Evolutionary conservation across 2,329 filamentous ascomycete species (phyloP).

Genomic region (Aspergillus sp.): DNA sequence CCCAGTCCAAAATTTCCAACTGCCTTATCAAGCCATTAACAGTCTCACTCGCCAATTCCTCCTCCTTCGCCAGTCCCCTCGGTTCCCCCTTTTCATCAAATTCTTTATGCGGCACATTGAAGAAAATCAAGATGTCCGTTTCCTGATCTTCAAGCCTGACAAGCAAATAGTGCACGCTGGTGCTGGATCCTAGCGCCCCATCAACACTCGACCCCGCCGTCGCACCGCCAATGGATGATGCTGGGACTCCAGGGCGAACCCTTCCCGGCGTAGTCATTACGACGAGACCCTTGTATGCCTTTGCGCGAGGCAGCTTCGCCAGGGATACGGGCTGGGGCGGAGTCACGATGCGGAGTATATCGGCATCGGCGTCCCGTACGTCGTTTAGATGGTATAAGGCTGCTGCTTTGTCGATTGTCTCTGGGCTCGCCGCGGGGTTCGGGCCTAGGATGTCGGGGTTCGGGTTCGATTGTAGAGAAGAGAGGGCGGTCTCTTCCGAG

Average conservation of each 20-base stretch:
- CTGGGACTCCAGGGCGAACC: slow-evolving; percentile 11
- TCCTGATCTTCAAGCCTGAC: slow-evolving; percentile 73
- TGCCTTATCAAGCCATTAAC: slow-evolving; percentile 65
- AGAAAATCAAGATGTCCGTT: slow-evolving; percentile 81
- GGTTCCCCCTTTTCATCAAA: slow-evolving; percentile 71
- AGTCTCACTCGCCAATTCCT: slow-evolving; percentile 50
- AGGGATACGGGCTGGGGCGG: slow-evolving; percentile 64
- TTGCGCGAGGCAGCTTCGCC: slow-evolving; percentile 36
- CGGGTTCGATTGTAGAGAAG: slow-evolving; percentile 32
- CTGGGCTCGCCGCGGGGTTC: slow-evolving; percentile 4
- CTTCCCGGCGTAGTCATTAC: slow-evolving; percentile 28
- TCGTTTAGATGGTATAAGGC: slow-evolving; percentile 62
- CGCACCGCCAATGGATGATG: slow-evolving; percentile 21
- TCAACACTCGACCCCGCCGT: slow-evolving; percentile 27
- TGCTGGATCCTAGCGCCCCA: slow-evolving; percentile 42
- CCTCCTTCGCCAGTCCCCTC: slow-evolving; percentile 71
- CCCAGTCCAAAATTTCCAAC: slow-evolving; percentile 81
- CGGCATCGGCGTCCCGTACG: slow-evolving; percentile 64
- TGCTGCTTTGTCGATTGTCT: slow-evolving; percentile 13
- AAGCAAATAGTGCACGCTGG: slow-evolving; percentile 76
- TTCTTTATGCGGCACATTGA: slow-evolving; percentile 85
- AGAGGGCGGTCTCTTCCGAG: slow-evolving; percentile 37
- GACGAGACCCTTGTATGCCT: slow-evolving; percentile 36
- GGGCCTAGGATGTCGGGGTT: slow-evolving; percentile 62
- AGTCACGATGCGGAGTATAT: slow-evolving; percentile 69